Percentiles rank a stretch among this genome's conserved stretches.
Evolutionary conservation across 805 yeast genomes (phyloP).

Genomic region (Metschnikowia borealis): DNA sequence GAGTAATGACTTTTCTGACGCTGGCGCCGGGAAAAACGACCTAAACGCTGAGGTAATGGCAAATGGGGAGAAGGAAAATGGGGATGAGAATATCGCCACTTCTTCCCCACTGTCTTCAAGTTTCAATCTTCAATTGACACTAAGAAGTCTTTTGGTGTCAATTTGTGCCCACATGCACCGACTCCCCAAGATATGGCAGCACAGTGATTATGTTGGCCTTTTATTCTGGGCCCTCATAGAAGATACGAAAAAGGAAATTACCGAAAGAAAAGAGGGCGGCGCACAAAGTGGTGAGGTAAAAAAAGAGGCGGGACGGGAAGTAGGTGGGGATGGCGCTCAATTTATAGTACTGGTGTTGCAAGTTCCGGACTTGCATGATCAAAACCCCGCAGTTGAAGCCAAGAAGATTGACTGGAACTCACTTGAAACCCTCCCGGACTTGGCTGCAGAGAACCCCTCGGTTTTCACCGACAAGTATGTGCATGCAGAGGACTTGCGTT

Average conservation of each 20-base stretch:
- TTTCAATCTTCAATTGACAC: background rate
- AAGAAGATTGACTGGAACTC: slow-evolving; percentile 25
- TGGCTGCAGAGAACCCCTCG: background rate
- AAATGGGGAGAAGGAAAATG: too few species aligned
- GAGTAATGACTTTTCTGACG: too few species aligned
- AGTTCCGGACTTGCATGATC: background rate
- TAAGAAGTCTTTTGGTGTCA: slow-evolving; percentile 19
- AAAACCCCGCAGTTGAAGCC: background rate
- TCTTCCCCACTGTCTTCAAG: background rate
- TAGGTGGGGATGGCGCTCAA: background rate
- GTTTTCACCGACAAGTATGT: background rate
- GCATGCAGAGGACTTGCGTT: background rate
- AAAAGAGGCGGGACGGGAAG: background rate
- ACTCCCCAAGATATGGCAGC: slow-evolving; percentile 31
- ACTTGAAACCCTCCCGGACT: slow-evolving; percentile 35
- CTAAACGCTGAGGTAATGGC: too few species aligned
- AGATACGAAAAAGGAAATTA: slow-evolving; percentile 6
- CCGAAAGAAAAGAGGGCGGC: slow-evolving; percentile 6
- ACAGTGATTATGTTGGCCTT: slow-evolving; percentile 40
- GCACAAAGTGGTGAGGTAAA: background rate
- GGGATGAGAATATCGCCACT: too few species aligned
- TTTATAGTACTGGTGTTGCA: slow-evolving; percentile 20
- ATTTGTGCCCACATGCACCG: slow-evolving; percentile 41
- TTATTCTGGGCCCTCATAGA: slow-evolving; percentile 44
- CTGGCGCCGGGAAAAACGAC: too few species aligned